Percentiles rank a stretch among this genome's conserved stretches.
These are phyloP conservation scores for Suillus subaureus DNA, from an alignment of 768 basidiomycete species.

Conservation along the genomic window DNA sequence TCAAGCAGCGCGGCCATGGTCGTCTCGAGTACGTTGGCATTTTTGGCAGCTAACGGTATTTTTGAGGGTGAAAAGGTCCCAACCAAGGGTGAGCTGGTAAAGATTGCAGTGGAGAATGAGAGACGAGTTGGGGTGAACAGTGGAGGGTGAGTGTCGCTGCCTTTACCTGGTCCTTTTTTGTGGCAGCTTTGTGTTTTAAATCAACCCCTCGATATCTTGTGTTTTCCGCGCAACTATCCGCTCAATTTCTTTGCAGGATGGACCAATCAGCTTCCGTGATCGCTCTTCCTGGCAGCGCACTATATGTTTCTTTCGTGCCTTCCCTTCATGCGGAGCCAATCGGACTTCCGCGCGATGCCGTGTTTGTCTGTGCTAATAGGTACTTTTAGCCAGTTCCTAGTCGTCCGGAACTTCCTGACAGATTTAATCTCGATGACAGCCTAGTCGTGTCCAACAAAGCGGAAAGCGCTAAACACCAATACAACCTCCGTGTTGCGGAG, in stretches of 20 bases:
- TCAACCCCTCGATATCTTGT: background rate
- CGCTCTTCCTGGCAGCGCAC: constrained; percentile 65
- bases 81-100: constrained; percentile 72
- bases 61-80: constrained; percentile 28
- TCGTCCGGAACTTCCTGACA: constrained; percentile 72
- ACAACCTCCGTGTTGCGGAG: constrained; percentile 94
- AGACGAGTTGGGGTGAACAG: constrained; percentile 83
- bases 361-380: constrained; percentile 32
- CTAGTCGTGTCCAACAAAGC: constrained; percentile 83
- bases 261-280: constrained; percentile 92
- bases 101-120: constrained; percentile 84
- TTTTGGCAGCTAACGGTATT: constrained; percentile 77
- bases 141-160: constrained; percentile 58
- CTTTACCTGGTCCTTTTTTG: background rate
- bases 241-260: constrained; percentile 53
- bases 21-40: constrained; percentile 81
- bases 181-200: background rate
- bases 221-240: constrained; percentile 12
- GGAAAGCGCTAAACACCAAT: constrained; percentile 70
- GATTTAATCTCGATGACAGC: background rate
- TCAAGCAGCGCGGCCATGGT: constrained; percentile 92
- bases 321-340: constrained; percentile 65
- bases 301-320: constrained; percentile 85
- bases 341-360: constrained; percentile 50
- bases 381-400: constrained; percentile 37